Conservation (phyloP, 2,329 filamentous ascomycete species). For the Penicillium corylophilum region DNA sequence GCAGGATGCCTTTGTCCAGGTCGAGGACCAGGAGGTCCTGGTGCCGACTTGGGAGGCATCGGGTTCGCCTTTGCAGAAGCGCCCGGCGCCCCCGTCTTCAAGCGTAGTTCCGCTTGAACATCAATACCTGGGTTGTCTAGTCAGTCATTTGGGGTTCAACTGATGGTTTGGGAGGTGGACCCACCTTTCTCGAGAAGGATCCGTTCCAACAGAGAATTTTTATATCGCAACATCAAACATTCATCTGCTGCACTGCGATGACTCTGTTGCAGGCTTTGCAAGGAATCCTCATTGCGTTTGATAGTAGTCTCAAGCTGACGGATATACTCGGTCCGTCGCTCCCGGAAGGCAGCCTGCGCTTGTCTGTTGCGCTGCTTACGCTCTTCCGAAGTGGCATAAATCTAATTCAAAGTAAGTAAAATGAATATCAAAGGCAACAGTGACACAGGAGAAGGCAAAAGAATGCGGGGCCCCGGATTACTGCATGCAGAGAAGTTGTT, state of each 20-base stretch:
- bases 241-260: conserved; percentile 94
- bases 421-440: conserved; percentile 8
- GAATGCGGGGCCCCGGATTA: conserved; percentile 35
- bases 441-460: conserved; percentile 1
- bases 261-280: conserved; percentile 88
- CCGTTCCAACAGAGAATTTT: conserved; percentile 92
- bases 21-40: conserved; percentile 78
- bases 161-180: neutral
- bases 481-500: conserved; percentile 16
- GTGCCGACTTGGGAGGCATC: conserved; percentile 68
- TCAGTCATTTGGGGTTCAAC: conserved; percentile 1
- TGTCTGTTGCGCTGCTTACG: conserved; percentile 96
- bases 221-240: conserved; percentile 96
- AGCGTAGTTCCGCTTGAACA: conserved; percentile 90
- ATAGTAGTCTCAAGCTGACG: conserved; percentile 98
- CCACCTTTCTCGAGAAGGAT: conserved; percentile 93
- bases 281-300: conserved; percentile 90
- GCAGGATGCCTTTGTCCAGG: conserved; percentile 68
- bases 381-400: conserved; percentile 98
- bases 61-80: conserved; percentile 62
- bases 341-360: conserved; percentile 94
- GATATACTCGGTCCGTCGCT: conserved; percentile 97
- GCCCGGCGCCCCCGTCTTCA: conserved; percentile 86
- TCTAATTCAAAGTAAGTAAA: conserved; percentile 54
- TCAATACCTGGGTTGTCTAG: conserved; percentile 69